Conservation (phyloP, 2,329 filamentous ascomycete genomes). For the Epichloe brachyelytri region DNA sequence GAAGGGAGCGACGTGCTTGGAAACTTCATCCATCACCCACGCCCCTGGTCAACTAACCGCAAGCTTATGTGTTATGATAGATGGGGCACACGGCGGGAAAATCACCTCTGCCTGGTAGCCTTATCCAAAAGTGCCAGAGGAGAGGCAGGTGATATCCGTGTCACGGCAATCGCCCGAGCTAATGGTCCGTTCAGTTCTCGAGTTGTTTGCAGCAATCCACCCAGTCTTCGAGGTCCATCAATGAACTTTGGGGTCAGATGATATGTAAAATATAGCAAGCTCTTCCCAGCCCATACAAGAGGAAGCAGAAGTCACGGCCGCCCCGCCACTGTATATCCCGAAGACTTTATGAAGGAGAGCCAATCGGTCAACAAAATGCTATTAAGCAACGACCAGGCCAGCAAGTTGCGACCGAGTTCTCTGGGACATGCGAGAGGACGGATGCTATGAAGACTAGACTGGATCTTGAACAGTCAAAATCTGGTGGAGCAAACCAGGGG, state of each 20-base stretch:
- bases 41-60: background rate
- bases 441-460: background rate
- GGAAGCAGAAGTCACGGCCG: background rate
- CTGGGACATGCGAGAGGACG: background rate
- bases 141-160: background rate
- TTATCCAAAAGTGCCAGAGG: slow-evolving; percentile 1
- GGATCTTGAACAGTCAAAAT: background rate
- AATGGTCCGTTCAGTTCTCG: background rate
- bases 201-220: background rate
- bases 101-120: slow-evolving; percentile 2
- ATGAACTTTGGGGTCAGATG: background rate
- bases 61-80: background rate
- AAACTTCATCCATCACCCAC: slow-evolving; percentile 3
- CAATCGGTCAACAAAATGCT: background rate
- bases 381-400: background rate
- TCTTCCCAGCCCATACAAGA: background rate
- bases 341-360: too few relatives aligned
- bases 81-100: slow-evolving; percentile 2
- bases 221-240: background rate
- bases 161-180: slow-evolving; percentile 1
- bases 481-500: background rate
- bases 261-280: background rate
- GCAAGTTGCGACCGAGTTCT: background rate
- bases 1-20: background rate
- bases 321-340: background rate